Conservation (phyloP, 352 stramenopile species). For the Thalassiosira pacifica region DNA sequence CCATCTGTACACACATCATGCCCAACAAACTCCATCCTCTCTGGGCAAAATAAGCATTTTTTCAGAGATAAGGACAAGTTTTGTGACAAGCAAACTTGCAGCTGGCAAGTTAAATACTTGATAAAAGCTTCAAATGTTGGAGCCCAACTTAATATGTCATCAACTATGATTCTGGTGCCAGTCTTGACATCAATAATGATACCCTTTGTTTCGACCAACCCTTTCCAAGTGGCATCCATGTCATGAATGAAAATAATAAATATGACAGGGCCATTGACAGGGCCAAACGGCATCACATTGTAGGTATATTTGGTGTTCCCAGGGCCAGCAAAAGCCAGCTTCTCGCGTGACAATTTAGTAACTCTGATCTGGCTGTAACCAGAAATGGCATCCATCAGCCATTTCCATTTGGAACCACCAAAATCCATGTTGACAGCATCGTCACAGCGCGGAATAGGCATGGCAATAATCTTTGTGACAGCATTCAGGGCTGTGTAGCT, state of each 20-base stretch:
- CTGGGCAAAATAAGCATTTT: conserved; percentile 19
- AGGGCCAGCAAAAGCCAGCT: not conserved
- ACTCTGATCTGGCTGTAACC: too few relatives aligned
- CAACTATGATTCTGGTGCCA: not conserved
- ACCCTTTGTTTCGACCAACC: too few relatives aligned
- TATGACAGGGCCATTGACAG: not conserved
- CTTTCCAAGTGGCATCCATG: too few relatives aligned
- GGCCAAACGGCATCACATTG: conserved; percentile 11
- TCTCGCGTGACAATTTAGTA: not conserved
- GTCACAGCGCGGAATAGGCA: not conserved
- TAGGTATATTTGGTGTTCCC: conserved; percentile 1
- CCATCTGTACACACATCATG: conserved; percentile 11
- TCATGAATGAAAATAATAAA: too few relatives aligned
- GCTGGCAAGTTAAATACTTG: too few relatives aligned
- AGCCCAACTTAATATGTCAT: not conserved
- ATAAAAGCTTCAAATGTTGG: not conserved
- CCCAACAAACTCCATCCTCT: conserved; percentile 22
- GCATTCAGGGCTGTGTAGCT: not conserved
- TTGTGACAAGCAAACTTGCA: not conserved
- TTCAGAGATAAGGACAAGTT: conserved; percentile 15
- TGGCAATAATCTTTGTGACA: not conserved
- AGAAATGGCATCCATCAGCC: not conserved
- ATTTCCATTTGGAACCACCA: not conserved
- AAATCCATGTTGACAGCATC: not conserved
- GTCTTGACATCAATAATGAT: not conserved